These are phyloP conservation scores for Prunus mira DNA, from an alignment of 306 rosid species.

Conservation along the genomic window DNA sequence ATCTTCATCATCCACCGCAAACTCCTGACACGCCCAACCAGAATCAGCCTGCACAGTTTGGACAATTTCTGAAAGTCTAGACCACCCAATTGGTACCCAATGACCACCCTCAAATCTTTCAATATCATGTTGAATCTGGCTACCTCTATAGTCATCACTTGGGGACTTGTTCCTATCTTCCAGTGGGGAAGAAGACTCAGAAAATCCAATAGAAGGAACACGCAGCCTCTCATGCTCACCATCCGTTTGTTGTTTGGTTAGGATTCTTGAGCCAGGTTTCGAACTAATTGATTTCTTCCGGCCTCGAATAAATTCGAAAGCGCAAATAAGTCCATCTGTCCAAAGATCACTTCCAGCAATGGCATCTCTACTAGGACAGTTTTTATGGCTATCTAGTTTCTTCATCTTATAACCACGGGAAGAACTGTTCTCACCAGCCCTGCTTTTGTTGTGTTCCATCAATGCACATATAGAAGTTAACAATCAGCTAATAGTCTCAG, in stretches of 20 bases:
- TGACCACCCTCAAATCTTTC: constrained; percentile 43
- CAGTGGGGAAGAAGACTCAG: constrained; percentile 26
- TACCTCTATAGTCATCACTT: constrained; percentile 32
- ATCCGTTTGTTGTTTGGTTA: constrained; percentile 31
- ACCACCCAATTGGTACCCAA: constrained; percentile 97
- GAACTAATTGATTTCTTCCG: constrained; percentile 34
- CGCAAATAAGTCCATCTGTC: constrained; percentile 90
- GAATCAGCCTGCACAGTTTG: constrained; percentile 60
- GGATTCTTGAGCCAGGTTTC: constrained; percentile 31
- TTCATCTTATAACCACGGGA: constrained; percentile 26
- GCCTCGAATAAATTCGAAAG: constrained; percentile 66
- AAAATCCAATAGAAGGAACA: constrained; percentile 35
- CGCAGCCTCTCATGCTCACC: constrained; percentile 28
- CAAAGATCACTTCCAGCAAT: constrained; percentile 57
- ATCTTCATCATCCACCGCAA: constrained; percentile 57
- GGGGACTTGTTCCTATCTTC: constrained; percentile 28
- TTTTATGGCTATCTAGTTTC: constrained; percentile 43
- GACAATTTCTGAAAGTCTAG: constrained; percentile 72
- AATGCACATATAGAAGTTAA: constrained; percentile 13
- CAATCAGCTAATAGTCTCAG: neutral
- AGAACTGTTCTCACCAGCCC: constrained; percentile 22
- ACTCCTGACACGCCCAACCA: constrained; percentile 49
- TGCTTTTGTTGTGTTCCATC: constrained; percentile 37
- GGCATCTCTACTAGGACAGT: constrained; percentile 38
- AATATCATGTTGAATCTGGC: constrained; percentile 25